phyloP scores from a whole-genome alignment of 495 filamentous ascomycete species.

The Podospora anserina region DNA sequence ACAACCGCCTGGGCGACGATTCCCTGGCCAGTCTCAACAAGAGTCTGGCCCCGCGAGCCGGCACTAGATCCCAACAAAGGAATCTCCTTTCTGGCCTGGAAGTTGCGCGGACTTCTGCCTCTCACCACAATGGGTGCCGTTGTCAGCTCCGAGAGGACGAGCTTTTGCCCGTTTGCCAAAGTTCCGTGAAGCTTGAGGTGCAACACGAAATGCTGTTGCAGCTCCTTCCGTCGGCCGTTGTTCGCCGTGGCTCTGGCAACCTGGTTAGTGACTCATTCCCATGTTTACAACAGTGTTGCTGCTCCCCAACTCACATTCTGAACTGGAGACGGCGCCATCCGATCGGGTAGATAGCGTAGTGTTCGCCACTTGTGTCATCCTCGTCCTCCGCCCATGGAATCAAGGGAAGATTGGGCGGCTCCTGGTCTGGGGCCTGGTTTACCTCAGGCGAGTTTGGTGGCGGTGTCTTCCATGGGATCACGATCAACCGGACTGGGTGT shows the following conservation, averaged over 20 bases:
- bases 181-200: conserved; percentile 71
- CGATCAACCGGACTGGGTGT: conserved; percentile 84
- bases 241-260: conserved; percentile 55
- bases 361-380: conserved; percentile 54
- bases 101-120: conserved; percentile 75
- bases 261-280: not conserved
- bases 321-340: conserved; percentile 90
- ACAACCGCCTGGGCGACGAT: conserved; percentile 47
- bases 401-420: conserved; percentile 65
- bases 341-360: conserved; percentile 80
- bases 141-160: conserved; percentile 65
- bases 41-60: conserved; percentile 58
- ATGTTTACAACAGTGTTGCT: not conserved
- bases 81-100: conserved; percentile 72
- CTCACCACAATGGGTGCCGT: conserved; percentile 76
- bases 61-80: conserved; percentile 68
- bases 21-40: conserved; percentile 45
- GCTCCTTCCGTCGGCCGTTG: conserved; percentile 72
- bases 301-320: conserved; percentile 54
- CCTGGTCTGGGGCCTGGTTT: conserved; percentile 52
- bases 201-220: conserved; percentile 79
- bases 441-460: conserved; percentile 65
- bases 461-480: conserved; percentile 93
- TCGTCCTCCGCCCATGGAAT: conserved; percentile 76
- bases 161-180: conserved; percentile 63